A percentile compares a stretch with the other conserved stretches of the same genome.
Conservation (phyloP, 257 asterid species). For the Plectranthus barbatus region DNA sequence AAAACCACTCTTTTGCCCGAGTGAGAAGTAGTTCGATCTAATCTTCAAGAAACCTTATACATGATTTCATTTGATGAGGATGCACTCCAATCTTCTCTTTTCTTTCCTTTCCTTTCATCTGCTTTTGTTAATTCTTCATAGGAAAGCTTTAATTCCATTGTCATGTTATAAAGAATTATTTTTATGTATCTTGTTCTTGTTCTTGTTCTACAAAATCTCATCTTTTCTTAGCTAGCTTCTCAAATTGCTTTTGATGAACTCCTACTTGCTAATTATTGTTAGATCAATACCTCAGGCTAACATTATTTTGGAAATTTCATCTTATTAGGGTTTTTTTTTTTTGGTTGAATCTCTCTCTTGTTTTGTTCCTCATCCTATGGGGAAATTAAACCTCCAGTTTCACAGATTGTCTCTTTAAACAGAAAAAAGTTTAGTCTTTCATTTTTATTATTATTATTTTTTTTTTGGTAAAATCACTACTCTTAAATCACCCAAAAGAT, state of each 20-base stretch:
- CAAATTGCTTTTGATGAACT: not conserved
- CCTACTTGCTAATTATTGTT: not conserved
- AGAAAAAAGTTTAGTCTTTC: not conserved
- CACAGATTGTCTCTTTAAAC: not conserved
- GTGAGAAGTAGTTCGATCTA: slow-evolving; percentile 24
- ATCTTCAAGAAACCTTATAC: not conserved
- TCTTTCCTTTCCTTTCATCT: not conserved
- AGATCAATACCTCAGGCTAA: not conserved
- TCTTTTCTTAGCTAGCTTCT: not conserved
- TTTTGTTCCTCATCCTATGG: not conserved
- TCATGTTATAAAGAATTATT: not conserved
- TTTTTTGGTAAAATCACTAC: not conserved
- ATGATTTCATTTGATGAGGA: too few species aligned
- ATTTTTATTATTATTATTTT: not conserved
- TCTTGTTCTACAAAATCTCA: not conserved
- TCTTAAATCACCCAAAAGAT: not conserved
- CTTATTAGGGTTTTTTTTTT: slow-evolving; percentile 26
- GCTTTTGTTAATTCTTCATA: not conserved
- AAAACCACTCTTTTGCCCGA: not conserved
- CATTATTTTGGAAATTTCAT: not conserved
- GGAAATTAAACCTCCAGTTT: not conserved
- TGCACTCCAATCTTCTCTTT: slow-evolving; percentile 12
- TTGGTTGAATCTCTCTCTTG: not conserved
- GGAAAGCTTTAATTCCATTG: not conserved
- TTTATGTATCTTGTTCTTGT: not conserved